A percentile compares a stretch with the other conserved stretches of the same genome.
These are phyloP conservation scores for Eremothecium cymbalariae DNA, from an alignment of 1,139 yeast genomes.

Conservation along the genomic window DNA sequence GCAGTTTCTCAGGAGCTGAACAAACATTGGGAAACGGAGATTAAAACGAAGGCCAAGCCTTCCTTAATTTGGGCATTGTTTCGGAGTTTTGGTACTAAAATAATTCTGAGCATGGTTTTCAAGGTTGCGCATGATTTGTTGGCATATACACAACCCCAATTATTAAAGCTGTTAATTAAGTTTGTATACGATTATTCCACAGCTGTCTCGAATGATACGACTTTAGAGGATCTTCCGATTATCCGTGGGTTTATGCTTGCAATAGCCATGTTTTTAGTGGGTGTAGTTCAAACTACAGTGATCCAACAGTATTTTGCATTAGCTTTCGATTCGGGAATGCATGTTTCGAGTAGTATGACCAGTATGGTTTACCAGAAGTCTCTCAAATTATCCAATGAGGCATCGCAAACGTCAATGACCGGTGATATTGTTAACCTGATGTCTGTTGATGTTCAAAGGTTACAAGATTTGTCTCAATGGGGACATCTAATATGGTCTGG, in stretches of 20 bases:
- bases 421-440: conserved; percentile 95
- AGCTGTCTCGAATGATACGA: conserved; percentile 13
- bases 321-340: conserved; percentile 85
- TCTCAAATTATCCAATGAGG: conserved; percentile 72
- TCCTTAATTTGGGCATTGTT: conserved; percentile 59
- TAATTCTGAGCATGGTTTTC: conserved; percentile 66
- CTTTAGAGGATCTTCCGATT: conserved; percentile 44
- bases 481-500: conserved; percentile 93
- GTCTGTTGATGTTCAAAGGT: conserved; percentile 94
- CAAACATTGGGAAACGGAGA: conserved; percentile 50
- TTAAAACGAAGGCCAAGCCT: conserved; percentile 41
- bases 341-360: conserved; percentile 71
- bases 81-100: conserved; percentile 63
- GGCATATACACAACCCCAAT: conserved; percentile 85
- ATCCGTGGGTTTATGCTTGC: conserved; percentile 81
- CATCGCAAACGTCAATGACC: conserved; percentile 71
- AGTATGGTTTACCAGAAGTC: conserved; percentile 76
- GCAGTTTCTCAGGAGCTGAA: conserved; percentile 45
- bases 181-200: conserved; percentile 71
- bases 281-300: conserved; percentile 73
- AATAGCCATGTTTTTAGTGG: conserved; percentile 70
- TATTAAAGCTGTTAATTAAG: conserved; percentile 62
- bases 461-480: conserved; percentile 83
- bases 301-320: conserved; percentile 91
- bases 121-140: conserved; percentile 71